phyloP scores from a whole-genome alignment of 495 filamentous ascomycete genomes.

The Trichoderma virens region DNA sequence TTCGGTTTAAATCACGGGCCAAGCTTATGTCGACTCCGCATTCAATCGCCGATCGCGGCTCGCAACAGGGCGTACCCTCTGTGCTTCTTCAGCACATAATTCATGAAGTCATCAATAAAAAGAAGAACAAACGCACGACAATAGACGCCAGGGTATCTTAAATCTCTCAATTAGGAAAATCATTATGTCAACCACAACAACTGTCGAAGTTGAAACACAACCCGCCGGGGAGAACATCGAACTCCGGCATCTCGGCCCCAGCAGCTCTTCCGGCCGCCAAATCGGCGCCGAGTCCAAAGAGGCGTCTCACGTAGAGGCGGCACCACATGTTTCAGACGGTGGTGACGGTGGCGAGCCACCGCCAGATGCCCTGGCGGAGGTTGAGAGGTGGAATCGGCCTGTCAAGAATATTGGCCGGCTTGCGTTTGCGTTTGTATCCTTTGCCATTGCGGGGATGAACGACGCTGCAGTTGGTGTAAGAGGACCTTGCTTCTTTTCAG shows the following conservation, averaged over 20 bases:
- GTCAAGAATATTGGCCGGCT: slow-evolving; percentile 57
- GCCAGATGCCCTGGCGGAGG: not conserved
- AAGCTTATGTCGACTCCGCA: not conserved
- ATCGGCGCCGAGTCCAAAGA: not conserved
- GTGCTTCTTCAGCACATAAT: not conserved
- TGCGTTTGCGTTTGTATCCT: slow-evolving; percentile 60
- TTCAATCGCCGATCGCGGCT: not conserved
- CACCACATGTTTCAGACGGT: not conserved
- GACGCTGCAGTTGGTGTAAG: slow-evolving; percentile 75
- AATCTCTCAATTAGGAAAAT: not conserved
- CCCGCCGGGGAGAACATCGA: not conserved
- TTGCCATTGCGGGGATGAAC: slow-evolving; percentile 74
- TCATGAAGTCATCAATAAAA: not conserved
- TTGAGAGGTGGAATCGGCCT: slow-evolving; percentile 63
- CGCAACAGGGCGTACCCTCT: not conserved
- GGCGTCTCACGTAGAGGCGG: not conserved
- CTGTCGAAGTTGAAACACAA: not conserved
- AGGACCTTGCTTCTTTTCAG: slow-evolving; percentile 13
- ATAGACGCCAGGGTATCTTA: too few relatives aligned
- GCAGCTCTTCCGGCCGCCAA: not conserved
- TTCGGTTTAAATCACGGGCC: not conserved
- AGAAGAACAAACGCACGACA: not conserved
- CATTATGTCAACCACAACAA: not conserved
- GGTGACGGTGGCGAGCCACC: not conserved
- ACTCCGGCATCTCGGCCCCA: not conserved